phyloP scores from a whole-genome alignment of 192 early-diverging fungal species.

The Linnemannia hyalina region DNA sequence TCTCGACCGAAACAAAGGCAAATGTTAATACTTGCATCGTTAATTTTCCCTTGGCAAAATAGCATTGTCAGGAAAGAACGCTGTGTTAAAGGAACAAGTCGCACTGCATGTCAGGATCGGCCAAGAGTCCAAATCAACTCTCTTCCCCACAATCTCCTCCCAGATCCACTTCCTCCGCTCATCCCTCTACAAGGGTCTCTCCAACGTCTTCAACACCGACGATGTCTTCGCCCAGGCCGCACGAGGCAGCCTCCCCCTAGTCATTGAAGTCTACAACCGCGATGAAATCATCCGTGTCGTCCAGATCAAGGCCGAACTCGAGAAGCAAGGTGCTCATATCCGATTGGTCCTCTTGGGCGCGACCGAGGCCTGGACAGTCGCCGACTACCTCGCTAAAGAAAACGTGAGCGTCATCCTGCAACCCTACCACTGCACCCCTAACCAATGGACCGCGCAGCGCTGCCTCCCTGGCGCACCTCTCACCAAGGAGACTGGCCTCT shows the following conservation, averaged over 20 bases:
- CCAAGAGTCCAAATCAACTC: conserved; percentile 29
- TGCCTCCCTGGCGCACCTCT: conserved; percentile 68
- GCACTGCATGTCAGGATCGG: conserved; percentile 73
- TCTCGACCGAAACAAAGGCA: not conserved
- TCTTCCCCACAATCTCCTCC: conserved; percentile 61
- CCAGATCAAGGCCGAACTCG: conserved; percentile 61
- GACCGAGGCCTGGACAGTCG: conserved; percentile 73
- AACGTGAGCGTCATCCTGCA: conserved; percentile 70
- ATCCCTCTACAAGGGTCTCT: conserved; percentile 29
- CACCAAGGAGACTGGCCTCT: conserved; percentile 61
- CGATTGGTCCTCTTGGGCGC: conserved; percentile 71
- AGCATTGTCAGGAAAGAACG: conserved; percentile 29
- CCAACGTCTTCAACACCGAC: conserved; percentile 18
- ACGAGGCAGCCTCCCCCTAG: conserved; percentile 58
- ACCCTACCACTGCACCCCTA: conserved; percentile 74
- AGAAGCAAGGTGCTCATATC: conserved; percentile 36
- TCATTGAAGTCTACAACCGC: conserved; percentile 58
- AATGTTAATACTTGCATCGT: not conserved
- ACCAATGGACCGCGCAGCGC: conserved; percentile 63
- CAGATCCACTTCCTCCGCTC: conserved; percentile 62
- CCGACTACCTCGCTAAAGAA: conserved; percentile 61
- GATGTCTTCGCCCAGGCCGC: conserved; percentile 45
- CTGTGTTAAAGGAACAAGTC: conserved; percentile 58
- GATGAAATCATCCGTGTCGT: conserved; percentile 74
- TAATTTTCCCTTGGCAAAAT: not conserved